Evolutionary conservation across 257 asterid species (phyloP).

Genomic region (Jasminum sambac): DNA sequence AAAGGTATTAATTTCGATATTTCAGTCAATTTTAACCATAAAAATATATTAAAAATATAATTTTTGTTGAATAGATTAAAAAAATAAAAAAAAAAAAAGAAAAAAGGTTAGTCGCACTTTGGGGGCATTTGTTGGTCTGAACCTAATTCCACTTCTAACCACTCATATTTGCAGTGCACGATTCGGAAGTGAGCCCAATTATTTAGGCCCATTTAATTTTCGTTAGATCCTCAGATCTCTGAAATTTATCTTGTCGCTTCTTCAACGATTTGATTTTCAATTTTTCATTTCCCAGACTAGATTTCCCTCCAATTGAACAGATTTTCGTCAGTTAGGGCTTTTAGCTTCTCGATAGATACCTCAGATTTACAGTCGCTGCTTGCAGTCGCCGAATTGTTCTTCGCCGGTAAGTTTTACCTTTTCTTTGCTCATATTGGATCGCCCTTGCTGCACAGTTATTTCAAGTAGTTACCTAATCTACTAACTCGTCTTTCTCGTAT

Average conservation of each 20-base stretch:
- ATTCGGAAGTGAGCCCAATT: slow-evolving; percentile 7
- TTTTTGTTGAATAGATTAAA: too few species aligned
- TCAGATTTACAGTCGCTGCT: not conserved
- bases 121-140: too few species aligned
- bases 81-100: too few species aligned
- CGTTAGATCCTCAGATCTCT: not conserved
- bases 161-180: not conserved
- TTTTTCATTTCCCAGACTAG: not conserved
- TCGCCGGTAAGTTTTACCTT: slow-evolving; percentile 25
- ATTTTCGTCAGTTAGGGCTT: not conserved
- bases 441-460: not conserved
- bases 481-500: not conserved
- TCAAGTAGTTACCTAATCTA: not conserved
- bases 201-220: slow-evolving; percentile 13
- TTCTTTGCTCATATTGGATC: not conserved
- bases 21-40: too few species aligned
- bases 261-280: not conserved
- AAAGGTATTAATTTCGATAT: too few species aligned
- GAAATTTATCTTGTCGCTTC: not conserved
- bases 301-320: not conserved
- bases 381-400: not conserved
- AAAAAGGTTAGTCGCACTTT: too few species aligned
- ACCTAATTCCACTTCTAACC: not conserved
- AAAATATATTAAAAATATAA: too few species aligned
- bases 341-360: not conserved